These are phyloP conservation scores for Anisogramma anomala DNA, from an alignment of 2,329 filamentous ascomycete species.

Conservation along the genomic window DNA sequence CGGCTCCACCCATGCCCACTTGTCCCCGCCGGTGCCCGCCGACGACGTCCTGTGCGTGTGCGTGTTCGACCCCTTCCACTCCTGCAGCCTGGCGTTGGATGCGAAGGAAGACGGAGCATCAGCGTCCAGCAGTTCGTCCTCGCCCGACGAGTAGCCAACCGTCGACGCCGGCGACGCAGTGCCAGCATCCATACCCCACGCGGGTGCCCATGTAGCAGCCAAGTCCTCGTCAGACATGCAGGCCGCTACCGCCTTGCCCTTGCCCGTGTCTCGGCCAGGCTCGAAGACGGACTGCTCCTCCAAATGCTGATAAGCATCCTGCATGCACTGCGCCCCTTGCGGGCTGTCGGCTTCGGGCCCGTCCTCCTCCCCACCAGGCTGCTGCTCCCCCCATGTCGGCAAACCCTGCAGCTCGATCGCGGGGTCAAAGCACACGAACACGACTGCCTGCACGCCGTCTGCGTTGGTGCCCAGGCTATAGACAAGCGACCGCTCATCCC, in stretches of 20 bases:
- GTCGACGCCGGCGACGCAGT: neutral
- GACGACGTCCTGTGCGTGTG: constrained; percentile 1
- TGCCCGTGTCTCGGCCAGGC: neutral
- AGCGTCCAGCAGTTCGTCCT: neutral
- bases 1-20: constrained; percentile 3
- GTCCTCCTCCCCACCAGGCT: neutral
- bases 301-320: no score
- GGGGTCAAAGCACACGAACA: constrained; percentile 34
- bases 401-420: constrained; percentile 22
- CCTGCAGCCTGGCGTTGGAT: no score
- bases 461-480: constrained; percentile 27
- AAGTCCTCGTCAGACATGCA: neutral
- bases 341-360: neutral
- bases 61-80: neutral
- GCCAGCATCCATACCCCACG: neutral
- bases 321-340: neutral
- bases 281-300: neutral
- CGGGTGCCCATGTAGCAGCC: neutral
- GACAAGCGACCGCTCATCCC: constrained; percentile 37
- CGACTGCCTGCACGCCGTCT: constrained; percentile 23
- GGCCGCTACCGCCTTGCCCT: neutral
- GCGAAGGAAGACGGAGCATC: neutral
- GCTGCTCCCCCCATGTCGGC: constrained; percentile 14
- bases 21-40: neutral
- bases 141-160: constrained; percentile 1